Conservation (phyloP, 2,329 filamentous ascomycete genomes). For the Colletotrichum godetiae region DNA sequence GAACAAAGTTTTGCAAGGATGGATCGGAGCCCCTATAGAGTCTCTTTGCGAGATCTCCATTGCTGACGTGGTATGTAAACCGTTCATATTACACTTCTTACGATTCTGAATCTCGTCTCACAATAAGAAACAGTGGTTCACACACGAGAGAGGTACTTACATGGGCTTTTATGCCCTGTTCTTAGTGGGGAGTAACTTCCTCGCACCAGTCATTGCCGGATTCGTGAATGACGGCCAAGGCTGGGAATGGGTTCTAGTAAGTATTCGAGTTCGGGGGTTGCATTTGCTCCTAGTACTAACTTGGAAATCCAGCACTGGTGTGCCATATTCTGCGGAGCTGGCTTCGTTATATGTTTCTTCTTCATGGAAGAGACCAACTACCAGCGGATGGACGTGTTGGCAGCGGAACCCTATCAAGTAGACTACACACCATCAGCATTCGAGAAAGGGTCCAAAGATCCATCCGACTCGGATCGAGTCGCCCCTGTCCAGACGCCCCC, state of each 20-base stretch:
- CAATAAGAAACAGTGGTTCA: slow-evolving; percentile 42
- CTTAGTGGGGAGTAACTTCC: slow-evolving; percentile 53
- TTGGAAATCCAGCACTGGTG: slow-evolving; percentile 46
- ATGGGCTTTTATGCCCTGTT: slow-evolving; percentile 54
- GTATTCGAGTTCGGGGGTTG: neutral
- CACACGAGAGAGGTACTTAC: slow-evolving; percentile 56
- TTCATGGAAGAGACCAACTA: slow-evolving; percentile 72
- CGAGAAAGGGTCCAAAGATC: neutral
- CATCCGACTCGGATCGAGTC: neutral
- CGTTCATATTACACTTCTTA: fast-evolving
- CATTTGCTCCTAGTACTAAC: neutral
- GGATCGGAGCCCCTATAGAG: slow-evolving; percentile 58
- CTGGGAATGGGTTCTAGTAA: slow-evolving; percentile 53
- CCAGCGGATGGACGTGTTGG: slow-evolving; percentile 42
- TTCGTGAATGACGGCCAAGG: slow-evolving; percentile 56
- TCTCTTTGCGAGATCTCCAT: slow-evolving; percentile 57
- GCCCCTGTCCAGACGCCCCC: neutral
- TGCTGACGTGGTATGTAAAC: slow-evolving; percentile 48
- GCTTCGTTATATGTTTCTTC: slow-evolving; percentile 58
- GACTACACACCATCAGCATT: neutral
- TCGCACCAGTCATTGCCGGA: slow-evolving; percentile 56
- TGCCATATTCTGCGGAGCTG: slow-evolving; percentile 49
- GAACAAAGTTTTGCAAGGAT: slow-evolving; percentile 55
- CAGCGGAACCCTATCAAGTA: neutral
- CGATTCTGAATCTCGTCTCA: neutral